Percentiles rank a stretch among this genome's conserved stretches.
Conservation (phyloP, 208 protist genomes). For the Acanthamoeba comandoni region DNA sequence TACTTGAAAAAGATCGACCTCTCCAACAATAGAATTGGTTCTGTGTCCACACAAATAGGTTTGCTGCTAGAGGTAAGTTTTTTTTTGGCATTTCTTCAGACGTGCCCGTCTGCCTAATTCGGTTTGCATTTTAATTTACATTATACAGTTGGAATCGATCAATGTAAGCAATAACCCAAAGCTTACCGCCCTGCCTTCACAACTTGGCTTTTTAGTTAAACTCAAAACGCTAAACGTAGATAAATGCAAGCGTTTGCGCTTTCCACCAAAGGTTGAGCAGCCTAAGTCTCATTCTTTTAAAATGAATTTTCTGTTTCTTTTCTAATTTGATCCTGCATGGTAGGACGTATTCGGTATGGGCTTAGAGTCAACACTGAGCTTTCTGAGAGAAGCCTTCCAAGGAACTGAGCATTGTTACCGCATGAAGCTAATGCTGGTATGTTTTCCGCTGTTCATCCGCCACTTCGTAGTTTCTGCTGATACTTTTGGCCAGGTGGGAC, state of each 20-base stretch:
- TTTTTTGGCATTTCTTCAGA: too few relatives aligned
- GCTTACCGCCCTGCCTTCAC: background rate
- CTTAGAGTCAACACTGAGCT: constrained; percentile 11
- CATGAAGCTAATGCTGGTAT: constrained; percentile 64
- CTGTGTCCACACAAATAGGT: too few relatives aligned
- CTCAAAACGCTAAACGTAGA: background rate
- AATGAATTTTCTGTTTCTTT: too few relatives aligned
- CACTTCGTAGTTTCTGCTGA: too few relatives aligned
- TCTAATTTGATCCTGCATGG: too few relatives aligned
- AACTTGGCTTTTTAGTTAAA: constrained; percentile 7
- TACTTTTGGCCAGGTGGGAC: constrained; percentile 12
- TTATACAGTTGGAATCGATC: too few relatives aligned
- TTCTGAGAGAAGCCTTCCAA: constrained; percentile 50
- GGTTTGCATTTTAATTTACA: too few relatives aligned
- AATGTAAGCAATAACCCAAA: background rate
- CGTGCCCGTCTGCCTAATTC: too few relatives aligned
- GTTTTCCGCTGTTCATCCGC: background rate
- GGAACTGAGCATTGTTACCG: constrained; percentile 66
- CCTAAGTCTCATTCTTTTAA: too few relatives aligned
- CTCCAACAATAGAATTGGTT: too few relatives aligned
- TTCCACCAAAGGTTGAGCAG: background rate
- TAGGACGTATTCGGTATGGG: constrained; percentile 23
- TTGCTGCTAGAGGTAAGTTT: too few relatives aligned
- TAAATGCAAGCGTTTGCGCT: constrained; percentile 2
- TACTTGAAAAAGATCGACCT: too few relatives aligned